A percentile compares a stretch with the other conserved stretches of the same genome.
These are phyloP conservation scores for Xylariaceae sp. DNA, from an alignment of 2,329 filamentous ascomycete genomes.

Conservation along the genomic window DNA sequence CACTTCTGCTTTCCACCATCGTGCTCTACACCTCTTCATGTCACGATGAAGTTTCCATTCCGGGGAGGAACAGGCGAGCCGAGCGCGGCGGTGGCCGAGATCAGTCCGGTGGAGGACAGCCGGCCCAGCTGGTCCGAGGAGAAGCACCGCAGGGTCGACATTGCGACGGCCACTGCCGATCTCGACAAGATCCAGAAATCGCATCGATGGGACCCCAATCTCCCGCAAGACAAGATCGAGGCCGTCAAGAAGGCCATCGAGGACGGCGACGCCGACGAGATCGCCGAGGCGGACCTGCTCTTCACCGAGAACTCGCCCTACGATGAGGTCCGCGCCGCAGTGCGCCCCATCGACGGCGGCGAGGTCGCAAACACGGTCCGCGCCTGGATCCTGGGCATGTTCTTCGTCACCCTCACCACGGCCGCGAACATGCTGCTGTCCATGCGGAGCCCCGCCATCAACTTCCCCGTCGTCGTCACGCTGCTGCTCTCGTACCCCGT, in stretches of 20 bases:
- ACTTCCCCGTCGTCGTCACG: slow-evolving; percentile 30
- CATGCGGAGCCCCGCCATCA: slow-evolving; percentile 27
- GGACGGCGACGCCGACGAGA: slow-evolving; percentile 24
- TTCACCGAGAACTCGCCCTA: slow-evolving; percentile 32
- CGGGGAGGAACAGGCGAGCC: slow-evolving; percentile 1
- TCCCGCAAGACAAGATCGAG: slow-evolving; percentile 26
- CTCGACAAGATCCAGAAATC: slow-evolving; percentile 24
- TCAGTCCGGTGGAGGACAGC: slow-evolving; percentile 8
- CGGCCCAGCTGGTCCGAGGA: slow-evolving; percentile 10
- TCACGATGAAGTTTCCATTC: slow-evolving; percentile 8
- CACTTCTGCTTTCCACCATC: too few species aligned
- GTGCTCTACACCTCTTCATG: too few species aligned
- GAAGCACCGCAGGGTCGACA: slow-evolving; percentile 12
- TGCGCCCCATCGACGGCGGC: slow-evolving; percentile 35
- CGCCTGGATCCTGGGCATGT: slow-evolving; percentile 36
- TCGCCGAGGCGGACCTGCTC: slow-evolving; percentile 23
- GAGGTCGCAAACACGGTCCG: slow-evolving; percentile 35
- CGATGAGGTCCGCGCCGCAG: slow-evolving; percentile 33
- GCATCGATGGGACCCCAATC: slow-evolving; percentile 29
- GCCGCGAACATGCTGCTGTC: slow-evolving; percentile 31
- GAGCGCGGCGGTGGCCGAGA: slow-evolving; percentile 6
- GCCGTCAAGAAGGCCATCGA: slow-evolving; percentile 23
- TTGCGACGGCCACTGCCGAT: slow-evolving; percentile 17
- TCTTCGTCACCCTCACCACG: slow-evolving; percentile 34
- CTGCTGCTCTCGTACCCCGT: slow-evolving; percentile 35